Conservation (phyloP, 139 green algal species). For the Coelastrella sp. region DNA sequence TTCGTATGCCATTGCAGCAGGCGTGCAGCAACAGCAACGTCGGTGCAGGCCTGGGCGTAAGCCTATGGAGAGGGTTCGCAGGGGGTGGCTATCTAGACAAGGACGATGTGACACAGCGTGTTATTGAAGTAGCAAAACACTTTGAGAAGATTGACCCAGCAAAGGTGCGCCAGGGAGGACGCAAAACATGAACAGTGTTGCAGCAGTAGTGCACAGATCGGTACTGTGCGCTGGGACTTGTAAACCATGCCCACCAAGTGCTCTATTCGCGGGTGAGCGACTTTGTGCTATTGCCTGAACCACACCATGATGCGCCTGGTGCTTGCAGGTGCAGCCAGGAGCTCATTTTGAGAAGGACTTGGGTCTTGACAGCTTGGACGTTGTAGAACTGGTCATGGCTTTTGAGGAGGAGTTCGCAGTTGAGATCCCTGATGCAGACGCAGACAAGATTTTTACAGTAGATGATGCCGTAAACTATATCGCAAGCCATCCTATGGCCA, state of each 20-base stretch:
- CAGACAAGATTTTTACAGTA: constrained; percentile 96
- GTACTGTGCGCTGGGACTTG: neutral
- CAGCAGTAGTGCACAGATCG: neutral
- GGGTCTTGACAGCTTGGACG: constrained; percentile 97
- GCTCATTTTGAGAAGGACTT: constrained; percentile 95
- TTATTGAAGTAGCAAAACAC: constrained; percentile 96
- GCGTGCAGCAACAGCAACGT: constrained; percentile 10
- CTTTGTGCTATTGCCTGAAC: too few relatives aligned
- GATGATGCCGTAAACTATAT: constrained; percentile 96
- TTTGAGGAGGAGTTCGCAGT: constrained; percentile 99
- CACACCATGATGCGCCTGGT: too few relatives aligned
- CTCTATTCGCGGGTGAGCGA: too few relatives aligned
- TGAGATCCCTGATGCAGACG: constrained; percentile 98
- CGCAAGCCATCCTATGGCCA: constrained; percentile 86
- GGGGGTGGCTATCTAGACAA: constrained; percentile 92
- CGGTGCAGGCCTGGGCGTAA: neutral
- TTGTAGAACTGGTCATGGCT: constrained; percentile 99
- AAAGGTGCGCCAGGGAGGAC: constrained; percentile 80
- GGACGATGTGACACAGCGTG: constrained; percentile 90
- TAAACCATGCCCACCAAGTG: too few relatives aligned
- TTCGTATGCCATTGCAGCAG: constrained; percentile 46
- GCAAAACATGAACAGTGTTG: neutral
- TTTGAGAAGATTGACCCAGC: constrained; percentile 97
- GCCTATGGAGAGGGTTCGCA: constrained; percentile 42
- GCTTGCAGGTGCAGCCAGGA: constrained; percentile 77